Percentiles rank a stretch among this genome's conserved stretches.
These are phyloP conservation scores for Globisporangium lucens DNA, from an alignment of 352 stramenopile species.

Conservation along the genomic window DNA sequence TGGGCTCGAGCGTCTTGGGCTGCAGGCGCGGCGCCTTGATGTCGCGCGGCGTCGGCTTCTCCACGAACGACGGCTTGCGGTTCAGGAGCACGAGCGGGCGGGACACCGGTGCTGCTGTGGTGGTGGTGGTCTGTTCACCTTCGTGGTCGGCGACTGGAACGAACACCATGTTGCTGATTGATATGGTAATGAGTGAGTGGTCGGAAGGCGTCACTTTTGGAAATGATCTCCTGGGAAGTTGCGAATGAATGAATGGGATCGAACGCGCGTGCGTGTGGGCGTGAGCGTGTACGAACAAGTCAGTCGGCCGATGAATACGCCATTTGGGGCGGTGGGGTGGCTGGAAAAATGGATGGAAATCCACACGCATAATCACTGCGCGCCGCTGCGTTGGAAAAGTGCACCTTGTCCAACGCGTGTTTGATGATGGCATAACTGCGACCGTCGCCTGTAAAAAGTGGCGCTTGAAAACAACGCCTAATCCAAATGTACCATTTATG, in stretches of 20 bases:
- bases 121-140: not conserved
- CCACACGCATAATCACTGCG: slow-evolving; percentile 1
- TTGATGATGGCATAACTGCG: slow-evolving; percentile 8
- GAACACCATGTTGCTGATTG: slow-evolving; percentile 1
- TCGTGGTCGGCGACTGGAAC: not conserved
- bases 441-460: not conserved
- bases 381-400: not conserved
- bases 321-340: not conserved
- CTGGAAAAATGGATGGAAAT: not conserved
- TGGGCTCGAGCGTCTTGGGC: slow-evolving; percentile 5
- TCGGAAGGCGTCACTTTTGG: slow-evolving; percentile 4
- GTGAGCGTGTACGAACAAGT: not conserved
- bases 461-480: not conserved
- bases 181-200: not conserved
- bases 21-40: slow-evolving; percentile 10
- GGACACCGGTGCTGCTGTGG: not conserved
- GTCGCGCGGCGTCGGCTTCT: slow-evolving; percentile 1
- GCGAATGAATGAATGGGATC: not conserved
- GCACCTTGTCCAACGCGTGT: not conserved
- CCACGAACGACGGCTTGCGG: slow-evolving; percentile 12
- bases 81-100: slow-evolving; percentile 7
- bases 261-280: not conserved
- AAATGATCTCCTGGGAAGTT: slow-evolving; percentile 5
- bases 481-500: not conserved
- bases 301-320: not conserved